A percentile compares a stretch with the other conserved stretches of the same genome.
phyloP scores from a whole-genome alignment of 2,329 filamentous ascomycete species.

The Fusarium cyanostomum region DNA sequence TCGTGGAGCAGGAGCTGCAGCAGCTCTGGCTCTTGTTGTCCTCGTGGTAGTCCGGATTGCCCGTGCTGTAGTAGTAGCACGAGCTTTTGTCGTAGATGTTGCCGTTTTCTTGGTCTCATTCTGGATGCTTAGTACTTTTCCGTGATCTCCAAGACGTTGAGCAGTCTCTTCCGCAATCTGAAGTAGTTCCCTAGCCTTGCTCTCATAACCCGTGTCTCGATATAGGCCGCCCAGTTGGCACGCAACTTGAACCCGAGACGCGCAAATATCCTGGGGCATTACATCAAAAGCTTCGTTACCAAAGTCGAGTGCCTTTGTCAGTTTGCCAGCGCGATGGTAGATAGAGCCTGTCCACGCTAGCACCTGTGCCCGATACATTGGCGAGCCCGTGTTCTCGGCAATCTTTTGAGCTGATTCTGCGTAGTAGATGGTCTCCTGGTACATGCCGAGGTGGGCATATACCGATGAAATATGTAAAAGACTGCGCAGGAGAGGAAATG shows the following conservation, averaged over 20 bases:
- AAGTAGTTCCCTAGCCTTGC: slow-evolving; percentile 56
- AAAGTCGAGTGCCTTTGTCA: slow-evolving; percentile 66
- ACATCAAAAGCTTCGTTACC: slow-evolving; percentile 63
- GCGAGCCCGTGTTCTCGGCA: slow-evolving; percentile 72
- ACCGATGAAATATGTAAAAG: slow-evolving; percentile 79
- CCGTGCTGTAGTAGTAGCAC: slow-evolving; percentile 37
- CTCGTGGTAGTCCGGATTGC: slow-evolving; percentile 41
- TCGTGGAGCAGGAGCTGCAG: slow-evolving; percentile 23
- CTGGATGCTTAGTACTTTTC: slow-evolving; percentile 20
- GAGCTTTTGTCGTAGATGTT: slow-evolving; percentile 20
- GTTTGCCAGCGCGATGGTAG: slow-evolving; percentile 66
- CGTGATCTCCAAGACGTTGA: slow-evolving; percentile 45
- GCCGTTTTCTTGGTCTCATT: slow-evolving; percentile 24
- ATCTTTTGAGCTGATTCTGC: slow-evolving; percentile 84
- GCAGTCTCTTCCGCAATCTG: slow-evolving; percentile 60
- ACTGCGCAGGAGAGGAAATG: slow-evolving; percentile 76
- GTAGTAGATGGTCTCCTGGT: slow-evolving; percentile 88
- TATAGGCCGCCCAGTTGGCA: slow-evolving; percentile 67
- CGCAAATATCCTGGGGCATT: slow-evolving; percentile 55
- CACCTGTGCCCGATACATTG: slow-evolving; percentile 65
- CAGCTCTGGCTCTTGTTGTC: slow-evolving; percentile 35
- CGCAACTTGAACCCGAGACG: slow-evolving; percentile 54
- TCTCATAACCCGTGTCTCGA: slow-evolving; percentile 57
- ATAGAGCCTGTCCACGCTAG: slow-evolving; percentile 64
- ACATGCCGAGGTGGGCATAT: slow-evolving; percentile 85